Conservation (phyloP, 257 asterid genomes). For the Solanum paucissectum region DNA sequence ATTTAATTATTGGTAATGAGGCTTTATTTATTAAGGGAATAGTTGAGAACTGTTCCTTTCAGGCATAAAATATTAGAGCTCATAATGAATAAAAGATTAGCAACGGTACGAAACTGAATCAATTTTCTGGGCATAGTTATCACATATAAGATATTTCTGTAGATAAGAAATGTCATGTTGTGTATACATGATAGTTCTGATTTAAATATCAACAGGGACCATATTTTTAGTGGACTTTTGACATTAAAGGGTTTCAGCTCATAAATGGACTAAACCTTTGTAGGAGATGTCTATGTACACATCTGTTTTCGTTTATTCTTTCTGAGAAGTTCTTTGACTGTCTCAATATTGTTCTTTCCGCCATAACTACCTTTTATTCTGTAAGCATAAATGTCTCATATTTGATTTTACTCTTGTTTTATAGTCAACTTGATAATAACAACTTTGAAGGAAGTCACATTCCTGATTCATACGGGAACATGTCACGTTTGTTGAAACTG, state of each 20-base stretch:
- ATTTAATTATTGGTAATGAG: not conserved
- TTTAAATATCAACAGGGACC: not conserved
- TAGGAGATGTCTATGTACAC: not conserved
- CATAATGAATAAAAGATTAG: not conserved
- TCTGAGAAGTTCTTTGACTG: not conserved
- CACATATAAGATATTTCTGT: not conserved
- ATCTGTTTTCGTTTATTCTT: not conserved
- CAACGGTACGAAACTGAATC: not conserved
- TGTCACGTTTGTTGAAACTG: slow-evolving; percentile 64
- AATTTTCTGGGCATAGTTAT: not conserved
- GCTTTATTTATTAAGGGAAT: not conserved
- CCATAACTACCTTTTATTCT: not conserved
- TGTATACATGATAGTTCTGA: not conserved
- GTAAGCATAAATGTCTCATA: not conserved
- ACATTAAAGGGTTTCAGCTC: not conserved
- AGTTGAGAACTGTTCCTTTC: not conserved
- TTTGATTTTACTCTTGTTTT: slow-evolving; percentile 4
- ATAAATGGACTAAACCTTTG: not conserved
- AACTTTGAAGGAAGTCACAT: slow-evolving; percentile 53
- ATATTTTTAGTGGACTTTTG: not conserved
- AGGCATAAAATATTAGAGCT: not conserved
- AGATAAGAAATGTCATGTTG: not conserved
- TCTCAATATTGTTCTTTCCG: not conserved
- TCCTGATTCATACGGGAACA: slow-evolving; percentile 66
- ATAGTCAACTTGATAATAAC: slow-evolving; percentile 90